Evolutionary conservation across 2,329 filamentous ascomycete genomes (phyloP).

Genomic region (Ascochyta pisi): DNA sequence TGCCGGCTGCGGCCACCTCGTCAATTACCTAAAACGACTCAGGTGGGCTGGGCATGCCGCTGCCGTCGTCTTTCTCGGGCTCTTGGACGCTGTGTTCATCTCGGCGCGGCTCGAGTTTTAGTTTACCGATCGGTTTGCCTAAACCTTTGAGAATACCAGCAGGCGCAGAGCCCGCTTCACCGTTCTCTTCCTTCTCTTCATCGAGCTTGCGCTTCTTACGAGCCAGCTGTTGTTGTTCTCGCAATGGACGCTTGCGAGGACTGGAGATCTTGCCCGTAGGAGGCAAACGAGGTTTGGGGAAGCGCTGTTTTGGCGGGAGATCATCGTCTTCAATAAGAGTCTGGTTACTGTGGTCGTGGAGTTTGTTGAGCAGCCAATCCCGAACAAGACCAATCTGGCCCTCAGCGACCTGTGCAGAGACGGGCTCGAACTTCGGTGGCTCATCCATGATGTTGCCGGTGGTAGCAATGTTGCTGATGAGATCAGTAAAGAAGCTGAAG

Average conservation of each 20-base stretch:
- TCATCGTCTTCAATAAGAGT: constrained; percentile 94
- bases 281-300: constrained; percentile 66
- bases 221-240: constrained; percentile 81
- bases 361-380: constrained; percentile 88
- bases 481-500: constrained; percentile 25
- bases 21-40: constrained; percentile 64
- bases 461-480: constrained; percentile 63
- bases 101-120: constrained; percentile 61
- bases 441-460: constrained; percentile 69
- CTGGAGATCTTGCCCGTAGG: constrained; percentile 86
- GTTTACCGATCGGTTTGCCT: constrained; percentile 64
- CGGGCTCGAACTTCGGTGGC: constrained; percentile 73
- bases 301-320: constrained; percentile 86
- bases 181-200: constrained; percentile 51
- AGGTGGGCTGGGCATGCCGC: constrained; percentile 81
- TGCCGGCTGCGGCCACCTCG: not conserved
- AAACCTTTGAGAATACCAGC: constrained; percentile 41
- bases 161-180: constrained; percentile 28
- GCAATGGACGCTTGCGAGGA: constrained; percentile 80
- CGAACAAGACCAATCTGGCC: constrained; percentile 86
- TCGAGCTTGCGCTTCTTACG: constrained; percentile 84
- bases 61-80: constrained; percentile 72
- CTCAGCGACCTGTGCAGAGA: constrained; percentile 79
- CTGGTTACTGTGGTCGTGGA: constrained; percentile 82
- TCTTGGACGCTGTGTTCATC: constrained; percentile 66